Base-by-base conservation (phyloP, 2,329 filamentous ascomycete species). In the Ophiosphaerella korrae region DNA sequence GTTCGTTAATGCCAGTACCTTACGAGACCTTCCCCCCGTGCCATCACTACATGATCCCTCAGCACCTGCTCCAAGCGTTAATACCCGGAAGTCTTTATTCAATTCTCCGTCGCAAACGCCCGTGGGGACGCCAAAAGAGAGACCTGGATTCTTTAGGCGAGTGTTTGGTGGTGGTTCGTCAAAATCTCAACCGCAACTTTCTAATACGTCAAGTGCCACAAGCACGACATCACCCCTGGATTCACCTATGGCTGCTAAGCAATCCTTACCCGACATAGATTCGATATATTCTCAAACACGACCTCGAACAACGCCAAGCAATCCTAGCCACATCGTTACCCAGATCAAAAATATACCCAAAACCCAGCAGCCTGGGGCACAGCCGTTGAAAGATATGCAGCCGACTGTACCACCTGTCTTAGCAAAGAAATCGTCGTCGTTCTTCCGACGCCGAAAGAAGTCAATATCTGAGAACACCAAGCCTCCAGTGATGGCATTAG, bases 371-470 rank as follows among this genome's bases (percentile, higher is more conserved):
- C 63, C 63, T 11, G 59, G 64, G 34, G 51, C 41, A 7, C 60
- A 63, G n/a, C 46, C 55, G 38, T 57, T 64, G 26, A 61, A 53
- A 26, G 62, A 66, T 23, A 50, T 47, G 24, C 67, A 64, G 47
- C 63, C 58, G 38, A 58, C 58, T 23, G 55, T 58, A 41, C 66
- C 62, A 42, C 64, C 59, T 21, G 65, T 68, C 3, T 77, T 97
- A 44, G 89, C 90, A 64, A 97, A 97, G 79, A 97, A 97, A 74
- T 85, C 90, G 3, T 95, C 93, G 1, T 93, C 91, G 0, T 97
- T 99, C 77, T 97, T 97, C 77, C 84, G 94, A 55, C 84, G 94
- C 52, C 84, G 92, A 57, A 97, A 97, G 83, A 95, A 93, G 82
- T 96, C 92, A 5, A 75, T 91, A 31, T 84, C 85, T 12, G 92